A percentile compares a stretch with the other conserved stretches of the same genome.
Evolutionary conservation across 1,284 basidiomycete species (phyloP).

Genomic region (Puccinia sorghi): DNA sequence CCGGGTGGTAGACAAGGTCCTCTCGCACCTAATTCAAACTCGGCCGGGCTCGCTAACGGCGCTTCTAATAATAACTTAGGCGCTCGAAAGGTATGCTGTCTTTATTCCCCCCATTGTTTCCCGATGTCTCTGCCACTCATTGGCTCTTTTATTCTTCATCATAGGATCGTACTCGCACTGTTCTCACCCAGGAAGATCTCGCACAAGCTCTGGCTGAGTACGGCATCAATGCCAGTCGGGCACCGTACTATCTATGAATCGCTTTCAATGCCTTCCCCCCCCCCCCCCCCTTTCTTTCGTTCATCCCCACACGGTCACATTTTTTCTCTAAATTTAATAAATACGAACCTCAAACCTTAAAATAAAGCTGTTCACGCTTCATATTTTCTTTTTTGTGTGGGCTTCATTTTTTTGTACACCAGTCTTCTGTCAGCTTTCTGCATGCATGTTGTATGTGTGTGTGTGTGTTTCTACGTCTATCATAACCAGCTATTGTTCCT

Average conservation of each 20-base stretch:
- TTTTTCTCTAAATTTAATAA: not conserved
- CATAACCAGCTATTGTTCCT: too few species aligned
- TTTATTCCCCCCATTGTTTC: not conserved
- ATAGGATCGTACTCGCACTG: conserved; percentile 84
- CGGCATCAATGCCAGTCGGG: conserved; percentile 89
- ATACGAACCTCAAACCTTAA: too few species aligned
- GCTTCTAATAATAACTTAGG: conserved; percentile 39
- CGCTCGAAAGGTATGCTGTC: conserved; percentile 24
- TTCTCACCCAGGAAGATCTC: conserved; percentile 95
- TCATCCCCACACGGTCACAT: too few species aligned
- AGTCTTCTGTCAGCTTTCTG: too few species aligned
- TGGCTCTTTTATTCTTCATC: not conserved
- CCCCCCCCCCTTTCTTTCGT: not conserved
- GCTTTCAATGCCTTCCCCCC: not conserved
- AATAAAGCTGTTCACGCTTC: too few species aligned
- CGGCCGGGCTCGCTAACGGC: conserved; percentile 51
- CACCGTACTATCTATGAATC: conserved; percentile 70
- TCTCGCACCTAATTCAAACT: conserved; percentile 26
- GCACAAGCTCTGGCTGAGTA: conserved; percentile 89
- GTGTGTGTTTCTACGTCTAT: too few species aligned
- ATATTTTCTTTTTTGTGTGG: too few species aligned
- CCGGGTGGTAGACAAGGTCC: conserved; percentile 57
- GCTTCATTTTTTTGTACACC: too few species aligned
- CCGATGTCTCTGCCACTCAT: not conserved
- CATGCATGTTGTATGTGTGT: too few species aligned